Conservation (phyloP, 805 yeast species). For the Sugiyamaella chiloensis region DNA sequence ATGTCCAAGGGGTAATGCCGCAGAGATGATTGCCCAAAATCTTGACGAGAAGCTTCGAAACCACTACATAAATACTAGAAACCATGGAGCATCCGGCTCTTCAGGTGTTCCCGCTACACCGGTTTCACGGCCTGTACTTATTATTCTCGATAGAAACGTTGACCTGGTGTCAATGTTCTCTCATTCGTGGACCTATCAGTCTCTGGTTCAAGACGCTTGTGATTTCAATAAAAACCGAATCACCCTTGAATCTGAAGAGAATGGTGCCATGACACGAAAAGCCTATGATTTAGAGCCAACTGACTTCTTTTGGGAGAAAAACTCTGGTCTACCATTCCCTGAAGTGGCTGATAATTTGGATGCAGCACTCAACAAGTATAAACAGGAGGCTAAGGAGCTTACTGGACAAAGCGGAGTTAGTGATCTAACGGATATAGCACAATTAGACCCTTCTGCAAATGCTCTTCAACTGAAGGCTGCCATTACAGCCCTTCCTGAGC, state of each 20-base stretch:
- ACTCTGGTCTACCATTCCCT: conserved; percentile 89
- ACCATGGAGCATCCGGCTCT: not conserved
- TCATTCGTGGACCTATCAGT: conserved; percentile 97
- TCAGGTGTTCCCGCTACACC: conserved; percentile 9
- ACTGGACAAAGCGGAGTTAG: conserved; percentile 72
- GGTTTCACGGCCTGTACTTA: conserved; percentile 59
- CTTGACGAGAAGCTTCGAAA: conserved; percentile 83
- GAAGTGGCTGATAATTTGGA: conserved; percentile 99
- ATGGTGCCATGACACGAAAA: conserved; percentile 41
- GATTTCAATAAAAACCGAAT: conserved; percentile 72
- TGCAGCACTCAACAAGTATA: conserved; percentile 72
- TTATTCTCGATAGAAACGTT: conserved; percentile 81
- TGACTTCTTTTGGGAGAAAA: conserved; percentile 88
- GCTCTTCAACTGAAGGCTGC: conserved; percentile 54
- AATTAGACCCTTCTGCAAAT: conserved; percentile 31
- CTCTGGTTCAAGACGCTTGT: conserved; percentile 92
- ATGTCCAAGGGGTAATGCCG: conserved; percentile 90
- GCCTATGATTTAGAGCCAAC: conserved; percentile 86
- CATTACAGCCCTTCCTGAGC: conserved; percentile 86
- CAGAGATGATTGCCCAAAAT: conserved; percentile 87
- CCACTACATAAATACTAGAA: conserved; percentile 63
- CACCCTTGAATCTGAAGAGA: conserved; percentile 36
- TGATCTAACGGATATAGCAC: conserved; percentile 72
- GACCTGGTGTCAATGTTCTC: conserved; percentile 92
- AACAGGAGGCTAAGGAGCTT: conserved; percentile 81